Evolutionary conservation across 2,329 filamentous ascomycete genomes (phyloP).

Genomic region (Penicillium sp.): DNA sequence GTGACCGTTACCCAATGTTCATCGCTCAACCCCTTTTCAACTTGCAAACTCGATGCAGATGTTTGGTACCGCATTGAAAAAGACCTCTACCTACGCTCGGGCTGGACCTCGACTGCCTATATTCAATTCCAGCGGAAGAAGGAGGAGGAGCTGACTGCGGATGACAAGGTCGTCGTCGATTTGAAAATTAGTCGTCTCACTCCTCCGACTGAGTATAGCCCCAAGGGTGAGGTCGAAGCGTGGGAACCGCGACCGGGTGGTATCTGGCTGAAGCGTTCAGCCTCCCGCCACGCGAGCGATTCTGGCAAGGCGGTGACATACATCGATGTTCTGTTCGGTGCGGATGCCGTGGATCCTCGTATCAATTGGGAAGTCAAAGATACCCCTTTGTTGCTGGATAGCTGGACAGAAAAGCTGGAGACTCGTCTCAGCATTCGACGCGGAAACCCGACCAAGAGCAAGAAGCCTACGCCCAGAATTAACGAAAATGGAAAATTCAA

Average conservation of each 20-base stretch:
- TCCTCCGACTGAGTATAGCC: slow-evolving; percentile 59
- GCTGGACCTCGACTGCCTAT: slow-evolving; percentile 74
- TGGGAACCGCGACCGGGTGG: slow-evolving; percentile 79
- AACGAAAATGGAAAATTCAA: slow-evolving; percentile 91
- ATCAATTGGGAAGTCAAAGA: slow-evolving; percentile 79
- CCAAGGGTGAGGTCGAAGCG: slow-evolving; percentile 56
- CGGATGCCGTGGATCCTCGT: slow-evolving; percentile 87
- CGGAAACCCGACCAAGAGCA: slow-evolving; percentile 62
- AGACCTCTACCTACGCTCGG: slow-evolving; percentile 75
- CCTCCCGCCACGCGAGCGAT: slow-evolving; percentile 71
- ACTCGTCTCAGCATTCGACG: slow-evolving; percentile 76
- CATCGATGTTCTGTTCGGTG: slow-evolving; percentile 82
- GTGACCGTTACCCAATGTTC: slow-evolving; percentile 76
- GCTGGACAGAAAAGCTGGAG: slow-evolving; percentile 59
- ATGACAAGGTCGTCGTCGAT: slow-evolving; percentile 78
- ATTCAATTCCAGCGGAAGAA: slow-evolving; percentile 79
- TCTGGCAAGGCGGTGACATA: slow-evolving; percentile 72
- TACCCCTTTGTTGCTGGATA: slow-evolving; percentile 69
- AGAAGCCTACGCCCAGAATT: slow-evolving; percentile 73
- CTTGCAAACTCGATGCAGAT: slow-evolving; percentile 69
- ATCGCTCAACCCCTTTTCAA: slow-evolving; percentile 69
- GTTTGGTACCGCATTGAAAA: slow-evolving; percentile 85
- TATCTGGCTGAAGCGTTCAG: slow-evolving; percentile 77
- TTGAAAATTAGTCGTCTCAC: slow-evolving; percentile 71
- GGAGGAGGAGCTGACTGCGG: slow-evolving; percentile 73